phyloP scores from a whole-genome alignment of 202 grass and related monocot genomes.

The Elaeis oleifera region DNA sequence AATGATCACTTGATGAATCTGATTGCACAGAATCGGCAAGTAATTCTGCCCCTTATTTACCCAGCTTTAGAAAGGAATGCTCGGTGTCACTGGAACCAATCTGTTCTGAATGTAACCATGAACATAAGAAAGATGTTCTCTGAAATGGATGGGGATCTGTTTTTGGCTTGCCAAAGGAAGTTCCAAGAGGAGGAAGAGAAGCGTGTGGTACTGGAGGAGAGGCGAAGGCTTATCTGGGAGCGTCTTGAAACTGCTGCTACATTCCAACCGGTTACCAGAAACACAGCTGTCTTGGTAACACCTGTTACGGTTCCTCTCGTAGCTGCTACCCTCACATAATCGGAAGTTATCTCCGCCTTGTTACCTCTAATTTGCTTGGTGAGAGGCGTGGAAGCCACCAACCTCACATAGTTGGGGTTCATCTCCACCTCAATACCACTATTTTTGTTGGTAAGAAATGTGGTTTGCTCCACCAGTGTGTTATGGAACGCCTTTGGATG shows the following conservation, averaged over 20 bases:
- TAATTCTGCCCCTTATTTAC: slow-evolving; percentile 61
- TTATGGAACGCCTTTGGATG: too few species aligned
- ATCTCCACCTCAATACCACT: too few species aligned
- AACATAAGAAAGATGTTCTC: slow-evolving; percentile 74
- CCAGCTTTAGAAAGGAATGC: slow-evolving; percentile 63
- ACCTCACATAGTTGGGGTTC: too few species aligned
- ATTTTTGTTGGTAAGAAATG: too few species aligned
- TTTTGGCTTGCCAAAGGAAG: slow-evolving; percentile 41
- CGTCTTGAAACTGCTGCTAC: slow-evolving; percentile 60
- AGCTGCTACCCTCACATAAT: too few species aligned
- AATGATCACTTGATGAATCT: slow-evolving; percentile 72
- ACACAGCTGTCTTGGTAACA: slow-evolving; percentile 81
- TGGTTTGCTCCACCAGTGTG: too few species aligned
- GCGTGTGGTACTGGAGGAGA: slow-evolving; percentile 28
- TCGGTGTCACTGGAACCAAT: slow-evolving; percentile 74
- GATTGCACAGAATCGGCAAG: slow-evolving; percentile 61
- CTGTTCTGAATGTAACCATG: slow-evolving; percentile 63
- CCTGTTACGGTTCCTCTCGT: too few species aligned
- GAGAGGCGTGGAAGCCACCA: too few species aligned
- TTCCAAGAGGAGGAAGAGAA: slow-evolving; percentile 68
- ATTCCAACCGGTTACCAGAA: slow-evolving; percentile 70
- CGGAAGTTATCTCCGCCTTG: too few species aligned
- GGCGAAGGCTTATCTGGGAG: slow-evolving; percentile 56
- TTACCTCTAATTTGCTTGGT: too few species aligned
- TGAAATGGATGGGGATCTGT: slow-evolving; percentile 70